Base-by-base conservation (phyloP, 169 alveolate genomes). In the Eimeria maxima region DNA sequence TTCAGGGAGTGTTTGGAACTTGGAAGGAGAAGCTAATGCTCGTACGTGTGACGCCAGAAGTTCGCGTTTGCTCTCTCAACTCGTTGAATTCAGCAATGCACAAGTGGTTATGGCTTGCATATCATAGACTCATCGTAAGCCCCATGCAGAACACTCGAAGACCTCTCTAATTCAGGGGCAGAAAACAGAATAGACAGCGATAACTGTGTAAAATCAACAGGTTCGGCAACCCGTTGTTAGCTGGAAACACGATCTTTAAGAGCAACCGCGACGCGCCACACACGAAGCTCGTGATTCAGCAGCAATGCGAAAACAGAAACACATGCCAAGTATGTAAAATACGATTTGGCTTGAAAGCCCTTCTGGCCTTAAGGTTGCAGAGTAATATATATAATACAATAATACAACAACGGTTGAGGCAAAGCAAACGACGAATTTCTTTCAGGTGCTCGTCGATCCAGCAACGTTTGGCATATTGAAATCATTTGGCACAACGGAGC, bases 61-160 rank as follows among this genome's bases (percentile, higher is more conserved):
- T 65, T 45, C 38, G 83, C 3, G 33, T 87, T 57, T 27, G 3
- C 20, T 24, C 45, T 65, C 33, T 24, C 53, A 55, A 22, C 14
- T 50, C 16, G 16, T 4, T 20, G 29, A 42, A 22, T 80, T 11
- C 83, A 87, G 93, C 27, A 60, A 20, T 87, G 93, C 63, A 24
- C 83, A 6, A 83, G 45, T 22, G 76, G 53, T 45, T 87, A 63
- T 50, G 81, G 81, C 69, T 42, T 87, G 29, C 93, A 87, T 83
- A 87, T 87, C 42, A 73, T 87, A 73, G 93, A 87, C 73, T 20
- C 93, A 27, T 87, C 93, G 93, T 87, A 63, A 87, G 93, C 67
- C 14, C 18, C n/a, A 13, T 18, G 67, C 20, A 4, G 4, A 45
- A 78, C 67, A 47, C 60, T 13, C 47, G 69, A 33, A 45, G 13